These are phyloP conservation scores for Pseudopithomyces chartarum DNA, from an alignment of 2,329 filamentous ascomycete species.

Conservation along the genomic window DNA sequence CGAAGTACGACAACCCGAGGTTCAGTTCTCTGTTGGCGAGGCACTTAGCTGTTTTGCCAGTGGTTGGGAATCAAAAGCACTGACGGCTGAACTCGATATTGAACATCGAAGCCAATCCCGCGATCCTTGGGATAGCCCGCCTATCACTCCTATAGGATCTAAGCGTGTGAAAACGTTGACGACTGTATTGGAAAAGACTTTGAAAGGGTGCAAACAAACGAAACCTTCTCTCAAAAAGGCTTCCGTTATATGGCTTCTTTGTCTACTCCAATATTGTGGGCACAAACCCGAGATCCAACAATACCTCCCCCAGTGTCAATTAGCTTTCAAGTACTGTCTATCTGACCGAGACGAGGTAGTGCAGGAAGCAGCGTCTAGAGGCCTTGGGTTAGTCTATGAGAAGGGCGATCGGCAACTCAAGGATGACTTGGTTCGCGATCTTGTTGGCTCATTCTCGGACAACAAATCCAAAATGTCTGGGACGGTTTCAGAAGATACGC, in stretches of 20 bases:
- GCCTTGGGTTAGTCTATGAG: constrained; percentile 91
- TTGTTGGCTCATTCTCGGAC: constrained; percentile 85
- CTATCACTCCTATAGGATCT: constrained; percentile 37
- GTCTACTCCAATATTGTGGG: constrained; percentile 86
- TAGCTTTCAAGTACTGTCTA: constrained; percentile 84
- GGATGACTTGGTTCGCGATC: constrained; percentile 81
- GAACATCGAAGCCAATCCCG: constrained; percentile 55
- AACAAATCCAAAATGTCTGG: constrained; percentile 69
- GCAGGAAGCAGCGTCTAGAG: constrained; percentile 91
- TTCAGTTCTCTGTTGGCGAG: constrained; percentile 90
- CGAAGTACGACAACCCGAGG: constrained; percentile 82
- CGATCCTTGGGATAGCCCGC: constrained; percentile 35
- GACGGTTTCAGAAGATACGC: constrained; percentile 87
- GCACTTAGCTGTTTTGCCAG: constrained; percentile 78
- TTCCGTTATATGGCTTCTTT: constrained; percentile 93
- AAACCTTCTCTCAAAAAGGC: constrained; percentile 91
- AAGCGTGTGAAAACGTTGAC: constrained; percentile 51
- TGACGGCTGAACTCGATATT: constrained; percentile 77
- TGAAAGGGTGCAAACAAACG: constrained; percentile 77
- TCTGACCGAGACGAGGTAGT: constrained; percentile 90
- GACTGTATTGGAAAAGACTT: constrained; percentile 70
- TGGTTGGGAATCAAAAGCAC: constrained; percentile 82
- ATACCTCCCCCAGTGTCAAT: constrained; percentile 78
- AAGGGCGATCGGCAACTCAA: constrained; percentile 82
- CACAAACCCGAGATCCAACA: constrained; percentile 75